Base-by-base conservation (phyloP, 1,284 basidiomycete species). In the Takashimella tepidaria region DNA sequence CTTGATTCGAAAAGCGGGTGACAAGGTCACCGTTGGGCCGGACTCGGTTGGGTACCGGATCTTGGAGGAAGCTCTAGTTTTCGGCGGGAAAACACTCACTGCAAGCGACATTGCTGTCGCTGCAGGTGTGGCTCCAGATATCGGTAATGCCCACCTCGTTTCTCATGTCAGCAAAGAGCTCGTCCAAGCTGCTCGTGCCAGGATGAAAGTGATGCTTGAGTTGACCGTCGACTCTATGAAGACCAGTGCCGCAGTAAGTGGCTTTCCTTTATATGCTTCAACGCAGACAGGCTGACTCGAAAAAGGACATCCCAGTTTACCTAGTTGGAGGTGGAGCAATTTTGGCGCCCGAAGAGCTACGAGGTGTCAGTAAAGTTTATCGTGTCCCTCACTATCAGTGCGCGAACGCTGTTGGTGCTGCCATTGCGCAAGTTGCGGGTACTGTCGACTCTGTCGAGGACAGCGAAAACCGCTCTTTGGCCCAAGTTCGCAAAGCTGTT, bases 1-100 rank as follows among this genome's bases (percentile, higher is more conserved):
- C 3, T 55, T 58, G 10, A 60, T 72, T 3, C 52, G 59, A 22
- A n/a, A 23, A 4, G 58, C 56, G 13, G 69, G 67, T 1, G 64
- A 61, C 8, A 70, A 67, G 47, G 72, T 79, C 1, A 76, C 76
- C 0, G 79, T 84, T 19, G 82, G 82, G 1, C 82, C 82, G 3
- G 81, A 82, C 58, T 83, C 81, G 16, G 81, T 82, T 8, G 82
- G 82, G 2, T 79, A 82, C 67, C 67, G 72, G 54, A 78, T 84
- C 46, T 74, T 75, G 2, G 74, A 75, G 21, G 77, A 81, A 16
- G 77, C 78, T 11, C 60, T 71, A 25, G 75, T 81, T 0, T 84
- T 84, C 53, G 80, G 80, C 2, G 82, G 83, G 6, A 55, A 72
- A 11, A 74, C 76, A 0, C 68, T 81, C 21, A 83, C 82, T 5